Evolutionary conservation across 2,329 filamentous ascomycete genomes (phyloP), one percentile per base, ranked within the genome.

Genomic region (Thelonectria rubi): DNA sequence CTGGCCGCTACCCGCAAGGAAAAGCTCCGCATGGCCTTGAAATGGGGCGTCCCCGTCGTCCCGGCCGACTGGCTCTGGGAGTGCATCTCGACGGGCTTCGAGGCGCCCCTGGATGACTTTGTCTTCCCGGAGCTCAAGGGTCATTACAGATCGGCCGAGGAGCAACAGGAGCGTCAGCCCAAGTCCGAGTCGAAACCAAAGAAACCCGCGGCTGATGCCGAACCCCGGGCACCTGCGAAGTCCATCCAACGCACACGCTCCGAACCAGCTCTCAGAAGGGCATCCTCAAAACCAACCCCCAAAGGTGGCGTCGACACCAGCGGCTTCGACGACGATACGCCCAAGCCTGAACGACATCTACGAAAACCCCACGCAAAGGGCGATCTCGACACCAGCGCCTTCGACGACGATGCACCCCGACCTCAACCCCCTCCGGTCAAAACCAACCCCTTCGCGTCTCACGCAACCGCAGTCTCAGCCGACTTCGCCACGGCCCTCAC

Each of bases 51-150:
- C 11, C 92, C 93, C 2, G 87, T 94, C n/a, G 91, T 98, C 11
- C 85, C 85, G 8, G 86, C 87, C 17, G 86, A 90, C 20, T 99
- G 95, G 95, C 81, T 99, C 3, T 95, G 91, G 89, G 85, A 89
- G 53, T 95, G 91, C 66, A 88, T 97, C 52, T 81, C 83, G 70
- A 85, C 79, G 0, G 86, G 86, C 5, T 79, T 69, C 63, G 77
- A 79, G 3, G 75, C 80, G 3, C 81, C 84, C 1, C 74, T 82
- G 45, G 77, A 81, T 40, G 68, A 75, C 7, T 86, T 78, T 53
- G 71, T 85, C 58, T 86, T 83, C 56, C 75, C 81, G 0, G 80
- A 84, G 62, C 70, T 86, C 26, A 77, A 74, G 51, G 74, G 78
- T 43, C 65, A 61, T 45, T 74, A 76, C 30, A 60, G 62, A 6